phyloP scores from a whole-genome alignment of 1,284 basidiomycete genomes.

The Fomitopsis schrenkii region DNA sequence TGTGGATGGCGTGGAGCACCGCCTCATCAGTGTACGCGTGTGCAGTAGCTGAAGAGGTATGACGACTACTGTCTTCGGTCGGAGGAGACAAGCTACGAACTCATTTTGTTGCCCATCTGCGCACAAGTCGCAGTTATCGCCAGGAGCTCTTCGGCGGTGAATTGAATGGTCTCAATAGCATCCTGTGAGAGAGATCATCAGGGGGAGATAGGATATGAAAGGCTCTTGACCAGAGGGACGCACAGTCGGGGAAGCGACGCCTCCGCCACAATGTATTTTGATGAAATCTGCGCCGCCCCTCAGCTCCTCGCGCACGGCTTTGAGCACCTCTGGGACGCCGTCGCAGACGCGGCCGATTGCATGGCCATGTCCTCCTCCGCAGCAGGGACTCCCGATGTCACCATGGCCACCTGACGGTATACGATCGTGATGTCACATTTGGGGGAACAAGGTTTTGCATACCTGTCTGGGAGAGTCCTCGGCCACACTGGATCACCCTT shows the following conservation, averaged over 20 bases:
- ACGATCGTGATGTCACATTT: not conserved
- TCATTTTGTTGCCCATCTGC: constrained; percentile 38
- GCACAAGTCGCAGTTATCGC: constrained; percentile 42
- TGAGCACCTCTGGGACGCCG: constrained; percentile 37
- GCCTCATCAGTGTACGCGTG: constrained; percentile 37
- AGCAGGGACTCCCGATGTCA: constrained; percentile 31
- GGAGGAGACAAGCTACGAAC: constrained; percentile 14
- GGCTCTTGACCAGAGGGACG: no score
- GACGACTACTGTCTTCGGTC: not conserved
- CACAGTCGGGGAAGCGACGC: constrained; percentile 37
- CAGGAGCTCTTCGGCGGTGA: constrained; percentile 39
- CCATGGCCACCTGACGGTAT: constrained; percentile 35
- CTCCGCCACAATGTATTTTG: constrained; percentile 42
- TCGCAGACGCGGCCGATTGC: constrained; percentile 33
- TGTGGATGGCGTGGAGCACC: constrained; percentile 36
- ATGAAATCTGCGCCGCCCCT: constrained; percentile 43
- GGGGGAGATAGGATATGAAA: not conserved
- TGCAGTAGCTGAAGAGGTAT: constrained; percentile 26
- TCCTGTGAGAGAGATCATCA: constrained; percentile 20
- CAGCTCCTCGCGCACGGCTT: constrained; percentile 39
- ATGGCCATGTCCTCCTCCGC: constrained; percentile 37
- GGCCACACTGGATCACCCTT: constrained; percentile 41
- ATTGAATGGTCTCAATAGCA: constrained; percentile 43
- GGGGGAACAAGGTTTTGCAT: not conserved
- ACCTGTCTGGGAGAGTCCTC: constrained; percentile 43